These are phyloP conservation scores for Nakazawaea laoshanensis DNA, from an alignment of 805 yeast genomes.

Conservation along the genomic window DNA sequence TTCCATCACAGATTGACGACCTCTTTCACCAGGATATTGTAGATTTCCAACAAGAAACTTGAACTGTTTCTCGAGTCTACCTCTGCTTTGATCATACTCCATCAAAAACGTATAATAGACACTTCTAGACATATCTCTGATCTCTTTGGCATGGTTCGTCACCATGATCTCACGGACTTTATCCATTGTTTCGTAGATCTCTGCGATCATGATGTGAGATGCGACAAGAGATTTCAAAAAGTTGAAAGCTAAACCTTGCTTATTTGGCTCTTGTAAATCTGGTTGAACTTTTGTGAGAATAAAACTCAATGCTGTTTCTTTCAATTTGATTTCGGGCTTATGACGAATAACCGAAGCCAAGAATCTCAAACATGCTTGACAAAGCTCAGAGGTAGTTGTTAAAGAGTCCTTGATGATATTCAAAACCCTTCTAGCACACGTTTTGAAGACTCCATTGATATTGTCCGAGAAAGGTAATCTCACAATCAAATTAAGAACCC, in stretches of 20 bases:
- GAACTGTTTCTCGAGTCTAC: constrained; percentile 75
- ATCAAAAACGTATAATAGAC: constrained; percentile 78
- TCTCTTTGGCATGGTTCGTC: constrained; percentile 75
- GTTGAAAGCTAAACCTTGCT: constrained; percentile 82
- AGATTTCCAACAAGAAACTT: constrained; percentile 73
- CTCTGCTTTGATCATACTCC: constrained; percentile 92
- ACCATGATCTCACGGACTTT: constrained; percentile 77
- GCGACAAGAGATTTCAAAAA: constrained; percentile 73
- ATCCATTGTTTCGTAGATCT: constrained; percentile 84
- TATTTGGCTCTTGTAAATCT: constrained; percentile 82
- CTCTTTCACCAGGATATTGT: constrained; percentile 76
- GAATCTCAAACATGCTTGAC: constrained; percentile 72
- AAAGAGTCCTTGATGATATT: constrained; percentile 69
- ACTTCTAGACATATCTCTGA: constrained; percentile 77
- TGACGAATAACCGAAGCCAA: constrained; percentile 67
- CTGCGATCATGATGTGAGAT: constrained; percentile 72
- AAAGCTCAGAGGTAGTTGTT: constrained; percentile 65
- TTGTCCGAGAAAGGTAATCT: constrained; percentile 56
- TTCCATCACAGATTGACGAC: constrained; percentile 88
- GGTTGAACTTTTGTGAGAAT: constrained; percentile 68
- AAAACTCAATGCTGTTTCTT: constrained; percentile 65
- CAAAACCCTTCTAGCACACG: constrained; percentile 52
- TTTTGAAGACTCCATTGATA: constrained; percentile 41
- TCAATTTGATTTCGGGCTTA: constrained; percentile 54
- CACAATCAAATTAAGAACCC: constrained; percentile 50